A percentile compares a stretch with the other conserved stretches of the same genome.
phyloP scores from a whole-genome alignment of 2,329 filamentous ascomycete species.

The Lanzia echinophila region DNA sequence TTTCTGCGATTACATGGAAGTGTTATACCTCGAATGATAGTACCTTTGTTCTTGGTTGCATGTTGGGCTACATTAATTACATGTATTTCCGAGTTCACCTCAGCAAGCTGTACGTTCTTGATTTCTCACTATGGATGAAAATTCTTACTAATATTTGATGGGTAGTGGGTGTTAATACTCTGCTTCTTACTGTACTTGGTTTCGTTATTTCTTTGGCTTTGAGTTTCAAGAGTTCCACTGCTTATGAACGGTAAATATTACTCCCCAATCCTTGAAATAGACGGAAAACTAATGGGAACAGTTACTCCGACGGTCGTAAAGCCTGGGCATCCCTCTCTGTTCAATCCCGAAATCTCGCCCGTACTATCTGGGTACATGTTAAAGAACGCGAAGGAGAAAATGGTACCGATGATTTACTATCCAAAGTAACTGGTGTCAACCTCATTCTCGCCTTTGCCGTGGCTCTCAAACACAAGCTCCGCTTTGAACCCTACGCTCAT shows the following conservation, averaged over 20 bases:
- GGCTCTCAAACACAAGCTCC: slow-evolving; percentile 72
- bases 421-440: slow-evolving; percentile 63
- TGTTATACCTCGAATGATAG: slow-evolving; percentile 65
- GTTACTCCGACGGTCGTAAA: slow-evolving; percentile 55
- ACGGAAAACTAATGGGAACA: background rate
- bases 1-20: slow-evolving; percentile 72
- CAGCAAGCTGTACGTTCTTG: slow-evolving; percentile 15
- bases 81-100: slow-evolving; percentile 38
- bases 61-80: slow-evolving; percentile 62
- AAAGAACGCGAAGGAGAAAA: slow-evolving; percentile 50
- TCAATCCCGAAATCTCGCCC: slow-evolving; percentile 61
- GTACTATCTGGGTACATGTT: slow-evolving; percentile 77
- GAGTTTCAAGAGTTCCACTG: slow-evolving; percentile 69
- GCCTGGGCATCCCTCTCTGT: slow-evolving; percentile 55
- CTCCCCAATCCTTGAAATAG: background rate
- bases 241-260: slow-evolving; percentile 55
- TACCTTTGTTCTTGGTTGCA: slow-evolving; percentile 58
- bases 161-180: slow-evolving; percentile 52
- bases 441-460: slow-evolving; percentile 72
- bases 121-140: background rate
- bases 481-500: slow-evolving; percentile 73
- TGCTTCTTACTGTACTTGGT: slow-evolving; percentile 70
- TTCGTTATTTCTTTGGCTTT: slow-evolving; percentile 76
- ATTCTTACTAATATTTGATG: background rate
- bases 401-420: slow-evolving; percentile 60